Evolutionary conservation across 1,284 basidiomycete species (phyloP).

Genomic region (Leucoagaricus sp.): DNA sequence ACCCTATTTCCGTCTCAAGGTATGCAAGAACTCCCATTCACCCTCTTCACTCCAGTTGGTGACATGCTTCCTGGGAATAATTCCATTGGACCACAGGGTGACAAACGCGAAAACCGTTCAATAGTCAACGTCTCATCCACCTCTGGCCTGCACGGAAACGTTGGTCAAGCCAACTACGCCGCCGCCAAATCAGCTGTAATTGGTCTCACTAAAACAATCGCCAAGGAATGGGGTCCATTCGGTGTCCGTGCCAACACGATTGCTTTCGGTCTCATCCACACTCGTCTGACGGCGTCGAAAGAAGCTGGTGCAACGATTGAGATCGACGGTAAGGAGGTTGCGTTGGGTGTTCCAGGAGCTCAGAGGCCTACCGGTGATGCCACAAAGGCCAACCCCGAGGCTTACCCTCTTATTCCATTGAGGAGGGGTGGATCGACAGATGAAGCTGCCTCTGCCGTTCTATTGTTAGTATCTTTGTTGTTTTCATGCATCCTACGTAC

Average conservation of each 20-base stretch:
- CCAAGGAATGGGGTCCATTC: slow-evolving; percentile 86
- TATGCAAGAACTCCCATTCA: slow-evolving; percentile 24
- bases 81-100: slow-evolving; percentile 31
- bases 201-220: slow-evolving; percentile 83
- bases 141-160: slow-evolving; percentile 79
- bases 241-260: slow-evolving; percentile 82
- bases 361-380: slow-evolving; percentile 34
- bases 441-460: slow-evolving; percentile 73
- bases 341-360: slow-evolving; percentile 73
- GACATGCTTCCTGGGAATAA: background rate
- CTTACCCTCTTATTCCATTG: slow-evolving; percentile 66
- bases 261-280: slow-evolving; percentile 77
- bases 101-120: slow-evolving; percentile 66
- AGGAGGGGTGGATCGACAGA: slow-evolving; percentile 74
- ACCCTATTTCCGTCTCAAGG: slow-evolving; percentile 84
- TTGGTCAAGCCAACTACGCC: slow-evolving; percentile 85
- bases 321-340: slow-evolving; percentile 82
- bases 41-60: background rate
- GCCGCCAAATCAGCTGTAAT: slow-evolving; percentile 76
- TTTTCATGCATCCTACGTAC: too few species aligned
- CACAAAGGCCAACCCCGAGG: slow-evolving; percentile 28
- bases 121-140: slow-evolving; percentile 80
- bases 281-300: slow-evolving; percentile 75
- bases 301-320: slow-evolving; percentile 77
- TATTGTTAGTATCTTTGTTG: slow-evolving; percentile 64